Evolutionary conservation across 83 land plant species (phyloP).

Genomic region (Larix sibirica): DNA sequence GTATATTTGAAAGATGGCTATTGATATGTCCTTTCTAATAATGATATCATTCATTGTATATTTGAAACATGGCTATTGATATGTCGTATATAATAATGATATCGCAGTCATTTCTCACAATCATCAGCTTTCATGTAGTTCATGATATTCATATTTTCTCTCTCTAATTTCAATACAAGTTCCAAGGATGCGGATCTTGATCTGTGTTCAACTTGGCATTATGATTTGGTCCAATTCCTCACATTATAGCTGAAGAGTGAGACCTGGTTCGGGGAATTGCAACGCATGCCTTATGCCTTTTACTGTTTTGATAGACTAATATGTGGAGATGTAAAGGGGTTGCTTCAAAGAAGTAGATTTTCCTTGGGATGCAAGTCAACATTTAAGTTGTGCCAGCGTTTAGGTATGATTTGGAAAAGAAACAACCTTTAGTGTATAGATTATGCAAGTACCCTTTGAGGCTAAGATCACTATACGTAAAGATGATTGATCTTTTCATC

Average conservation of each 20-base stretch:
- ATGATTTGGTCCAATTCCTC: not conserved
- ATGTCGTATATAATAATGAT: not conserved
- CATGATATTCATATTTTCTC: not conserved
- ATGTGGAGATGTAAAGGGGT: not conserved
- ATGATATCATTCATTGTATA: too few species aligned
- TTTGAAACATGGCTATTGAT: not conserved
- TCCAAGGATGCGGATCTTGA: not conserved
- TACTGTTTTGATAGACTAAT: not conserved
- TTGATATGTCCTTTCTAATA: not conserved
- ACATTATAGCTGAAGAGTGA: not conserved
- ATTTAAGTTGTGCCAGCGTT: not conserved
- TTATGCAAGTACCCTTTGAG: not conserved
- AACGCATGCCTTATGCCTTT: not conserved
- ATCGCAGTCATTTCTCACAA: not conserved
- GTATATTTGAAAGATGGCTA: not conserved
- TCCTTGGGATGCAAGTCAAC: not conserved
- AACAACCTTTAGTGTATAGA: not conserved
- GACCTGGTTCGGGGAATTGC: not conserved
- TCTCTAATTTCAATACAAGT: not conserved
- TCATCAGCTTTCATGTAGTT: not conserved
- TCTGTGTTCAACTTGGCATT: not conserved
- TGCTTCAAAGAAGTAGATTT: not conserved
- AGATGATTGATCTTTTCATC: constrained; percentile 1
- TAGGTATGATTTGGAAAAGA: not conserved
- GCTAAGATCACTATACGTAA: not conserved